phyloP scores from a whole-genome alignment of 2,329 filamentous ascomycete species.

The Endothia cerciana region DNA sequence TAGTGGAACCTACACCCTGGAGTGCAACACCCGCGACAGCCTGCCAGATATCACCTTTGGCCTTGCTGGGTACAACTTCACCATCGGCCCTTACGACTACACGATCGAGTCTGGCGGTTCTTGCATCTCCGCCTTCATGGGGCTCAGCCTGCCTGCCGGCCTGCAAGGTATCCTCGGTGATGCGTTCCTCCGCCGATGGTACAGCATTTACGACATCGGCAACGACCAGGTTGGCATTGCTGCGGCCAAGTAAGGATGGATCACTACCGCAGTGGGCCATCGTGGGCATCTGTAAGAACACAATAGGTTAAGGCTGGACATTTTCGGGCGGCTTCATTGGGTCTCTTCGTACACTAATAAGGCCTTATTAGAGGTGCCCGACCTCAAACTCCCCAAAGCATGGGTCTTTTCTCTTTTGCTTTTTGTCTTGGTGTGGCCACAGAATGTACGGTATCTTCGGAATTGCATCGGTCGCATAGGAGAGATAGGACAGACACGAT shows the following conservation, averaged over 20 bases:
- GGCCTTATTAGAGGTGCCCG: constrained; percentile 2
- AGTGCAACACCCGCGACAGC: constrained; percentile 79
- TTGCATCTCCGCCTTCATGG: constrained; percentile 97
- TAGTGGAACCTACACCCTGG: constrained; percentile 94
- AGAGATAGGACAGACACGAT: constrained; percentile 8
- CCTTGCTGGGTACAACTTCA: constrained; percentile 90
- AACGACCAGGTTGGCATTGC: constrained; percentile 88
- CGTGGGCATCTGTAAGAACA: constrained; percentile 21
- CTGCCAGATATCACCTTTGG: constrained; percentile 93
- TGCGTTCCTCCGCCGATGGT: constrained; percentile 82
- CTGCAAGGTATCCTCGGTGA: constrained; percentile 88
- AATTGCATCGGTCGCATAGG: constrained; percentile 25
- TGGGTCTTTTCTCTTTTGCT: constrained; percentile 22
- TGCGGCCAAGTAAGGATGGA: constrained; percentile 64
- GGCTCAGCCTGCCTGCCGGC: constrained; percentile 92
- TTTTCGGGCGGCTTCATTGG: background rate
- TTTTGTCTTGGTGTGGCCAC: constrained; percentile 22
- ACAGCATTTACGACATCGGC: constrained; percentile 95
- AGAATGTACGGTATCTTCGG: constrained; percentile 26
- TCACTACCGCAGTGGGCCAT: background rate
- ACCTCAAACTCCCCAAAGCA: constrained; percentile 12
- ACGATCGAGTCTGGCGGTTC: constrained; percentile 93
- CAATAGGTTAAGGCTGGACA: background rate
- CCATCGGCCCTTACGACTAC: constrained; percentile 87
- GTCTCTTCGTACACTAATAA: constrained; percentile 14